Base-by-base conservation (phyloP, 2,329 filamentous ascomycete species). In the Pseudogymnoascus sp. region DNA sequence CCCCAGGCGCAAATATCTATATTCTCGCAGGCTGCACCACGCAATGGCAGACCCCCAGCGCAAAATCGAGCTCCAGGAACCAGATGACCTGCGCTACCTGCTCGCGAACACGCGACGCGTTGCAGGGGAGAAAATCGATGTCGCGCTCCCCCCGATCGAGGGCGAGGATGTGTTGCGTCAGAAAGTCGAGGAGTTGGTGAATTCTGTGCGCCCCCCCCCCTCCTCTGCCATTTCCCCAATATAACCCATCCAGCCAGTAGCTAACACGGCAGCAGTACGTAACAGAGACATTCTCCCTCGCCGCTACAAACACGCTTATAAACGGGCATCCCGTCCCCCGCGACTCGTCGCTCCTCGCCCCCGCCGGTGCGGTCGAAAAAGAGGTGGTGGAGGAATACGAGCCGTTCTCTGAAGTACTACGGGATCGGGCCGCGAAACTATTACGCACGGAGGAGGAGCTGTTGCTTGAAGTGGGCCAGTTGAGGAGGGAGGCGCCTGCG, bases 41-140 rank as follows among this genome's bases (percentile, higher is more conserved):
- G 4, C 40, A 7, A 74, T 74, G 72, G 66, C 72, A 5, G 72
- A 74, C 63, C 67, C 67, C 68, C 85, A 91, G 75, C 87, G 90
- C 73, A 89, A 87, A 77, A 89, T 93, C 74, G 90, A 93, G 77
- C 84, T 93, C 61, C 89, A 93, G 77, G 82, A 84, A n/a, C 84
- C 86, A 43, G 85, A 88, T 59, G 90, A 93, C 75, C 81, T 93
- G 35, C 77, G 82, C 63, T 90, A 87, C 75, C 82, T 93, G 28
- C 81, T 89, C 69, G 77, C 81, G 67, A 90, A 90, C 71, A 84
- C 90, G 66, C 85, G 86, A 71, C 81, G 81, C 74, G 86, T 87
- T 63, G 89, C 89, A 10, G 80, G 82, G 50, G 82, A 84, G 69
- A 88, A 86, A 72, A 82, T 93, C 64, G 81, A 86, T 73, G 81